Evolutionary conservation across 2,329 filamentous ascomycete species (phyloP).

Genomic region (Piedraia hortae): DNA sequence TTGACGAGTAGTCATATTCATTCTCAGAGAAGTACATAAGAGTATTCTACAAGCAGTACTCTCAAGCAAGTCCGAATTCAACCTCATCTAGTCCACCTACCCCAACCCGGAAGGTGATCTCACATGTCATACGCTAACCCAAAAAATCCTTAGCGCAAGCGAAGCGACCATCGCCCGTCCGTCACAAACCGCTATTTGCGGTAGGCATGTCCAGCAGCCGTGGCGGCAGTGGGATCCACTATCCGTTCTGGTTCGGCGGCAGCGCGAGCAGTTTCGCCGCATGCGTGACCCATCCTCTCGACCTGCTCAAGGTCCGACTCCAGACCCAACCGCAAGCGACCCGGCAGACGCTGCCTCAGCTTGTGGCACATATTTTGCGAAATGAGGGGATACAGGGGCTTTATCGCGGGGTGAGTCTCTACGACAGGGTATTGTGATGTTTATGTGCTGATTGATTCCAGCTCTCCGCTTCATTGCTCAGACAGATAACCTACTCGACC

Average conservation of each 20-base stretch:
- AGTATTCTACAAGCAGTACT: too few species aligned
- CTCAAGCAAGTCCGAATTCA: too few species aligned
- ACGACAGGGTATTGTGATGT: not conserved
- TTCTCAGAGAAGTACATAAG: too few species aligned
- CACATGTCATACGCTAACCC: too few species aligned
- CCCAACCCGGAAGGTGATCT: too few species aligned
- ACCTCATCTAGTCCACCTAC: too few species aligned
- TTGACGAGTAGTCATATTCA: too few species aligned
- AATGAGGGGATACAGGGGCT: conserved; percentile 52
- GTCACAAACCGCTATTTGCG: too few species aligned
- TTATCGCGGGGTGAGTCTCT: conserved; percentile 48
- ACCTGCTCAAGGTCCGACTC: conserved; percentile 26
- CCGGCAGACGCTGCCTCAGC: conserved; percentile 51
- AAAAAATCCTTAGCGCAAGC: too few species aligned
- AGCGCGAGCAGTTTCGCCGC: conserved; percentile 82
- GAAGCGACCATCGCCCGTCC: too few species aligned
- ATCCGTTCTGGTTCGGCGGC: conserved; percentile 65
- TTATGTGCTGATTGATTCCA: conserved; percentile 12
- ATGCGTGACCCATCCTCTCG: conserved; percentile 73
- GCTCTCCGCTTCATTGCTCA: conserved; percentile 72
- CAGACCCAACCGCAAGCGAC: conserved; percentile 36
- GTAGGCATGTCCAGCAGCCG: too few species aligned
- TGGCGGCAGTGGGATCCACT: too few species aligned
- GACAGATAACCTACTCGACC: conserved; percentile 81
- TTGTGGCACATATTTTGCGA: conserved; percentile 55